Evolutionary conservation across 768 basidiomycete genomes (phyloP).

Genomic region (Leccinum boreale): DNA sequence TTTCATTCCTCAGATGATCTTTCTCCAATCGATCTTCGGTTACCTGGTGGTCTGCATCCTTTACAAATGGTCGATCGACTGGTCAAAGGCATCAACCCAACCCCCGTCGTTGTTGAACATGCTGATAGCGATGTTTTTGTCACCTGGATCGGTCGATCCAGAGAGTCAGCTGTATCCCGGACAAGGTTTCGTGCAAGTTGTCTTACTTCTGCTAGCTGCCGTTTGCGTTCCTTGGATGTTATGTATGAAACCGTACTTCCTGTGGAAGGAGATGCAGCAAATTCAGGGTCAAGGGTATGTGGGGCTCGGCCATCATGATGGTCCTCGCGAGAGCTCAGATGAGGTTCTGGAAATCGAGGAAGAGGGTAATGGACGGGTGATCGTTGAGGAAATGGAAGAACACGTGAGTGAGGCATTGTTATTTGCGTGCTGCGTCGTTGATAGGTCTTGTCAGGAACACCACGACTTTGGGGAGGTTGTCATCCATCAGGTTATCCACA

Average conservation of each 20-base stretch:
- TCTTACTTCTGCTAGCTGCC: constrained; percentile 72
- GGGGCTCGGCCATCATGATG: constrained; percentile 58
- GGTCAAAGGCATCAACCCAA: constrained; percentile 61
- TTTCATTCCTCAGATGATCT: constrained; percentile 96
- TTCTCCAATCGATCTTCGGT: constrained; percentile 96
- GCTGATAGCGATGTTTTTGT: constrained; percentile 95
- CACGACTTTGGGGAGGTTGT: constrained; percentile 94
- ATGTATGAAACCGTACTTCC: constrained; percentile 85
- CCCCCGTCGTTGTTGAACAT: constrained; percentile 94
- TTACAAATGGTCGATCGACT: constrained; percentile 97
- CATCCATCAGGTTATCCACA: constrained; percentile 97
- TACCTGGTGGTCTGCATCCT: constrained; percentile 92
- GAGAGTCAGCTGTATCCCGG: constrained; percentile 77
- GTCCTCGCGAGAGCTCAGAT: constrained; percentile 53
- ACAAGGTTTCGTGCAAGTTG: constrained; percentile 78
- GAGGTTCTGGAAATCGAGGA: constrained; percentile 73
- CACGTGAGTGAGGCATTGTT: constrained; percentile 51
- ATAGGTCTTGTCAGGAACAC: constrained; percentile 50
- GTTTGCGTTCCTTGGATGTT: constrained; percentile 97
- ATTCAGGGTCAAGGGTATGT: constrained; percentile 84
- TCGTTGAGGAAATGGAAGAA: constrained; percentile 70
- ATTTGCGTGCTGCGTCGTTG: constrained; percentile 2
- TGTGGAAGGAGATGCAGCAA: constrained; percentile 86
- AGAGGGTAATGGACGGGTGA: constrained; percentile 71
- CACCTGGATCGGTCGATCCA: constrained; percentile 75